These are phyloP conservation scores for Saccharomycopsis amapae DNA, from an alignment of 805 yeast genomes.

Conservation along the genomic window DNA sequence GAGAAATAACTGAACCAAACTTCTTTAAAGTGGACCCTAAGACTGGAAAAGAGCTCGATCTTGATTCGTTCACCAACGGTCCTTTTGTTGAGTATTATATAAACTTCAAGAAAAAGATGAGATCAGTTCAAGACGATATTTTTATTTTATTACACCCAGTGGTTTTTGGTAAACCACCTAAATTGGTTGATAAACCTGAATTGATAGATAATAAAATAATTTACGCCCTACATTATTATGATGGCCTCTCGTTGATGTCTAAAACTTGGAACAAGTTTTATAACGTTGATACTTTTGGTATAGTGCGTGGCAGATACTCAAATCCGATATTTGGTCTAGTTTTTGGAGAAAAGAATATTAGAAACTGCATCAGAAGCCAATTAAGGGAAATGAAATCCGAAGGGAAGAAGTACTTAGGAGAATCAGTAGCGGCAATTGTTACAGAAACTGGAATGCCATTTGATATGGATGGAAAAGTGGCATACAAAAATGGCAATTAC, in stretches of 20 bases:
- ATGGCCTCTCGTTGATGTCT: slow-evolving; percentile 88
- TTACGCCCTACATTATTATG: slow-evolving; percentile 87
- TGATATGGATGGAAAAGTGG: slow-evolving; percentile 79
- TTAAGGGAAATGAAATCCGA: slow-evolving; percentile 61
- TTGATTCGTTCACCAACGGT: slow-evolving; percentile 52
- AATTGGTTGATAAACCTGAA: slow-evolving; percentile 39
- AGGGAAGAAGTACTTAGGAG: slow-evolving; percentile 54
- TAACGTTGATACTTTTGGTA: slow-evolving; percentile 86
- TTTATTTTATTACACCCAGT: slow-evolving; percentile 75
- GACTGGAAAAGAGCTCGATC: slow-evolving; percentile 37
- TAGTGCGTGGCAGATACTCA: slow-evolving; percentile 67
- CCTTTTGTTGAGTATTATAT: slow-evolving; percentile 59
- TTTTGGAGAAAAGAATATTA: slow-evolving; percentile 71
- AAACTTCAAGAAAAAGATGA: slow-evolving; percentile 41
- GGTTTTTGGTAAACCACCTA: slow-evolving; percentile 71
- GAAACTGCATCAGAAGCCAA: slow-evolving; percentile 66
- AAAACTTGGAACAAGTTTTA: slow-evolving; percentile 78
- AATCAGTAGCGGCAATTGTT: slow-evolving; percentile 62
- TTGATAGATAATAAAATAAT: slow-evolving; percentile 59
- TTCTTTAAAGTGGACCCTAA: slow-evolving; percentile 41
- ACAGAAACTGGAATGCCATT: slow-evolving; percentile 98
- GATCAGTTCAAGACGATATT: slow-evolving; percentile 37
- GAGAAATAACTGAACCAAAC: slow-evolving; percentile 38
- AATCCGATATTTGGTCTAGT: slow-evolving; percentile 72
- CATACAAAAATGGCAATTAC: slow-evolving; percentile 62